Evolutionary conservation across 805 yeast genomes (phyloP).

Genomic region (Metschnikowia hibisci): DNA sequence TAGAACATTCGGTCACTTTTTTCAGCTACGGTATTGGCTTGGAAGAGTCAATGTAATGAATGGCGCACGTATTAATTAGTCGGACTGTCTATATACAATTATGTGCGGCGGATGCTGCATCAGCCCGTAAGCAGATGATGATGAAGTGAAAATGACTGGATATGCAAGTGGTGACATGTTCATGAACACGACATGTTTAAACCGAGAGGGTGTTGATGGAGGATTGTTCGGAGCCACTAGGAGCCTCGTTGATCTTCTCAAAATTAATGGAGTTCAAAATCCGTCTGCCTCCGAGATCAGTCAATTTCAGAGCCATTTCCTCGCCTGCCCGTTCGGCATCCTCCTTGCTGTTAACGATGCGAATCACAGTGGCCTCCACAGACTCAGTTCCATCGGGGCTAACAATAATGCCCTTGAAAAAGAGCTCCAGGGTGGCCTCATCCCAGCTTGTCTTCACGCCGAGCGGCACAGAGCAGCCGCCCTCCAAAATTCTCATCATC

Average conservation of each 20-base stretch:
- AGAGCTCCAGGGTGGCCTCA: constrained; percentile 39
- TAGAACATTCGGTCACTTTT: too few species aligned
- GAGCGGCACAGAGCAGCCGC: constrained; percentile 97
- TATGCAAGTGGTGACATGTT: constrained; percentile 4
- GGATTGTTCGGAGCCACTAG: constrained; percentile 13
- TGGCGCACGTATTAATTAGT: too few species aligned
- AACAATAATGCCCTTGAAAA: constrained; percentile 69
- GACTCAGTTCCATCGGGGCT: constrained; percentile 74
- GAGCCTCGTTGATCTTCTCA: constrained; percentile 50
- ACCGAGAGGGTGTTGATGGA: constrained; percentile 1
- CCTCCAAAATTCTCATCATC: constrained; percentile 83
- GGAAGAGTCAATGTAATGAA: too few species aligned
- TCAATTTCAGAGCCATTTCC: constrained; percentile 61
- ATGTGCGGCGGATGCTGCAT: constrained; percentile 3
- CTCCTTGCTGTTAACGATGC: constrained; percentile 36
- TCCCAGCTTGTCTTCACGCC: constrained; percentile 72
- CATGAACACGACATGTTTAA: not conserved
- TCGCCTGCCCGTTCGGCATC: constrained; percentile 74
- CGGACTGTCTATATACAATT: constrained; percentile 1
- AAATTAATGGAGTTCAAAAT: constrained; percentile 79
- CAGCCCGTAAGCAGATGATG: constrained; percentile 3
- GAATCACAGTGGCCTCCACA: constrained; percentile 53
- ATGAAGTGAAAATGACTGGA: constrained; percentile 4
- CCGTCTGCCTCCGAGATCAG: constrained; percentile 73
- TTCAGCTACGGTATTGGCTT: too few species aligned